Base-by-base conservation (phyloP, 192 early-diverging fungal genomes). In the Glomus cerebriforme region DNA sequence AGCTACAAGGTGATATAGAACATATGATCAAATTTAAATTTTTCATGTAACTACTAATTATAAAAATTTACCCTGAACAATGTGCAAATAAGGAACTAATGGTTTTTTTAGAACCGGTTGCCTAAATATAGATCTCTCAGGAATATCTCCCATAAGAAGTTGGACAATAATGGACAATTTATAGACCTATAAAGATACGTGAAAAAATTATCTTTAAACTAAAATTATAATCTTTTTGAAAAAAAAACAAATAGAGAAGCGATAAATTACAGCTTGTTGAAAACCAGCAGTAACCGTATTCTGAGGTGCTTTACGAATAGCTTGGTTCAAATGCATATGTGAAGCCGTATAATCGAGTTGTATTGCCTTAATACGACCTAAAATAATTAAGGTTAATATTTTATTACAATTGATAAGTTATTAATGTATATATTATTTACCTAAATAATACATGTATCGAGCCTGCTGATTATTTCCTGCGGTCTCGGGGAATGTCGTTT, bases 141-240 rank as follows among this genome's bases (percentile, higher is more conserved):
- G 97, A 75, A 99, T 98, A 79, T 99, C 96, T 31, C 98, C 98
- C 94, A 98, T 97, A 83, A 99, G 85, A 72, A 99, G 85, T 86
- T 99, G 96, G 2, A 99, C 97, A 82, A 98, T 96, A 63, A 99
- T 96, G 37, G 93, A 92, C 34, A 99, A 89, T 85, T 99, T 99
- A 87, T 97, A 88, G 29, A 90, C 92, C 92, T 93, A 82, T 43
- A 66, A 32, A 67, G n/a, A 37, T 65, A 43, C 27, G 73, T 59
- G n/a, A n/a, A 27, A 17, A 37, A 15, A 10, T 35, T 24, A 19
- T 19, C 17, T 54, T 54, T 7, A 39, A 39, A 39, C 2, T 39
- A 5, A 39, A 39, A 39, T 39, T 7, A 39, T 39, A 54, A 19
- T 54, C 9, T 43, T 43, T 12, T 43, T 12, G 3, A 65, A 34